Evolutionary conservation across 164 flowering plant species (phyloP), one percentile per base, ranked within the genome.

Genomic region (Magnolia officinalis): DNA sequence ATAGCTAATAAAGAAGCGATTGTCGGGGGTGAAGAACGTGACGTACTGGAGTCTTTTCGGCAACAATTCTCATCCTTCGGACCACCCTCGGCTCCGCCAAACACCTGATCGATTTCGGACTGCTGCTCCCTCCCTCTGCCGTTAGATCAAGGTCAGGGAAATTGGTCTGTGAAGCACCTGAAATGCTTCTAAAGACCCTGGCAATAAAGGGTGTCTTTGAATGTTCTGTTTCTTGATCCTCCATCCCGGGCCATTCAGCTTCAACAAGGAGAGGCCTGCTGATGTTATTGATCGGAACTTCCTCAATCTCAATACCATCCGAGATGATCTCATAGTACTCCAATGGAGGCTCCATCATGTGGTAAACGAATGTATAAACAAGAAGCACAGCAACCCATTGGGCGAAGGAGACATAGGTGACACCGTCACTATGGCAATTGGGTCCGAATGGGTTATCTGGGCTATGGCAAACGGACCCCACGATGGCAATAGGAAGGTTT

Each of bases 301-400:
- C 91, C 79, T 80, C 83, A 51, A 83, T 85, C 78, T 85, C 90
- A 23, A 78, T 29, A 14, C 77, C 86, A 70, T 81, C 89, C 2
- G 82, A 88, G 50, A 89, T 88, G 67, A 88, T 75, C 75, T 91
- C 98, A 74, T 90, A 89, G 72, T 81, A 91, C 77, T 89, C 89
- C 85, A 96, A 7, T 6, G 98, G 95, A 4, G 99, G 99, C 82
- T 93, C 97, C 97, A 96, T 93, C 95, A 96, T 96, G 82, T 94
- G 99, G 77, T 93, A 96, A n/a, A 96, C 95, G 70, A 92, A 83
- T 18, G 97, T 93, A 70, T 92, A 95, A 20, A 90, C 95, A 63
- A 96, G 89, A 76, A 91, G 87, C 6, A 90, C 94, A n/a, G 99
- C 82, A 16, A 91, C 95, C 98, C 99, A 94, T 61, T 91, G 96